Evolutionary conservation across 2,329 filamentous ascomycete genomes (phyloP).

Genomic region (Ophiostoma quercus): DNA sequence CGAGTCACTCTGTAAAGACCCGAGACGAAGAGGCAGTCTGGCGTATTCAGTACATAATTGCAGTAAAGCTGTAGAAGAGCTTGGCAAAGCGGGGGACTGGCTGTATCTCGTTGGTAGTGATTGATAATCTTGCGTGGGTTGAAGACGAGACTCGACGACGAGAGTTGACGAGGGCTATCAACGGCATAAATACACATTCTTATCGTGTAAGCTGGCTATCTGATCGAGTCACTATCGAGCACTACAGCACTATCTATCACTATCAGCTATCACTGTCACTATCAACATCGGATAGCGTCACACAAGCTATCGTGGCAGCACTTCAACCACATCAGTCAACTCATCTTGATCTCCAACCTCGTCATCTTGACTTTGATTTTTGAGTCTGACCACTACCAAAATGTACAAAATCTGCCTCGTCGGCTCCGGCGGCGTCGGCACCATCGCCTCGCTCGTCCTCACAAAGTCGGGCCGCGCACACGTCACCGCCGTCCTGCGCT

Average conservation of each 20-base stretch:
- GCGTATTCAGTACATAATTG: no score
- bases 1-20: no score
- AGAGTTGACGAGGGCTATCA: background rate
- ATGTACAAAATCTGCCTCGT: slow-evolving; percentile 24
- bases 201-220: slow-evolving; percentile 4
- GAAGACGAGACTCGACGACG: background rate
- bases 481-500: slow-evolving; percentile 26
- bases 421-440: slow-evolving; percentile 26
- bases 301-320: background rate
- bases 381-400: background rate
- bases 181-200: slow-evolving; percentile 5
- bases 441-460: slow-evolving; percentile 27
- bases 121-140: background rate
- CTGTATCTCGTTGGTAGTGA: background rate
- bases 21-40: no score
- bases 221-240: background rate
- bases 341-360: background rate
- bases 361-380: background rate
- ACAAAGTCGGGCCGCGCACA: slow-evolving; percentile 22
- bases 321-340: background rate
- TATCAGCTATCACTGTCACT: background rate
- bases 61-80: background rate
- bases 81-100: background rate
- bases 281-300: background rate
- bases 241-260: background rate